Base-by-base conservation (phyloP, 176 grass and related monocot species). In the Cenchrus americanus region DNA sequence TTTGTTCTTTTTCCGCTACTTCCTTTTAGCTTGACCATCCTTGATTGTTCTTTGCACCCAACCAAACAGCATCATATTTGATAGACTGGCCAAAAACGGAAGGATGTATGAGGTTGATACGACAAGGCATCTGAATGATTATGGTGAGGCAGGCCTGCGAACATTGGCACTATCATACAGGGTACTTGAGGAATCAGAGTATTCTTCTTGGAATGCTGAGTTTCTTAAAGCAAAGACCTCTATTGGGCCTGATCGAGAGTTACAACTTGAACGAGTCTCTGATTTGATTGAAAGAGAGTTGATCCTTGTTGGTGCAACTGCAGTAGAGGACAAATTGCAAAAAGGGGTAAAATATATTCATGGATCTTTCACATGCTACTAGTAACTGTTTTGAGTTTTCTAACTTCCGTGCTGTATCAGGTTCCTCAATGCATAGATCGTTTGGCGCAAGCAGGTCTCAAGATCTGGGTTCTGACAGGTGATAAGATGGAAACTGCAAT, bases 401-500 rank as follows among this genome's bases (percentile, higher is more conserved):
- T 71, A 76, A 75, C 11, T 74, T 75, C 50, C 61, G 73, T 71
- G n/a, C 76, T 66, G 77, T 76, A 82, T 74, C 80, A 99, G 96
- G 93, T 99, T 84, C 96, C 89, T 52, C 91, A 96, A 68, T 99
- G 96, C 75, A 94, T 96, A 87, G 93, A 99, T 92, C 94, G 92
- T 62, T 91, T 98, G 82, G 95, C 95, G 5, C 92, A 95, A 89
- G 95, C 95, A 88, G 95, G 95, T 88, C 92, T 98, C 23, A 98
- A 98, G 74, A 93, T 98, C 42, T 98, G 95, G 95, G 95, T 98
- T 91, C 87, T 98, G 71, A 98, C 95, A 18, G 96, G 96, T n/a
- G 96, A 99, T 89, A 99, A 99, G 86, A 99, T 99, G 91, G 96
- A 99, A 92, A 96, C 96, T 78, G 93, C 96, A 73, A 96, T 99